Conservation (phyloP, 2,329 filamentous ascomycete species). For the Fusarium gaditjirri region DNA sequence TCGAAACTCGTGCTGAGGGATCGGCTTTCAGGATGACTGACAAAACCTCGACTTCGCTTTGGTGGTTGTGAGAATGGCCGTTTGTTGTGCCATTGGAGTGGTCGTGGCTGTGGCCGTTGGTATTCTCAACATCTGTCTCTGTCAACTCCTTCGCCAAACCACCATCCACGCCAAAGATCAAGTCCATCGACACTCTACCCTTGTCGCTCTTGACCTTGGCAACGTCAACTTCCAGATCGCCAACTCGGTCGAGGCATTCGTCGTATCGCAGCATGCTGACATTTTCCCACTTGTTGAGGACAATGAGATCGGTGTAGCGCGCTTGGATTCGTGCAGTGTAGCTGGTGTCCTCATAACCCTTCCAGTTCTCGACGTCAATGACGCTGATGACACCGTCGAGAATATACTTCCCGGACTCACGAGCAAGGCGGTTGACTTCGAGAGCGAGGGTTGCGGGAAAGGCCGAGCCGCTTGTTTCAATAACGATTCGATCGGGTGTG, state of each 20-base stretch:
- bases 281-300: constrained; percentile 93
- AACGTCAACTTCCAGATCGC: constrained; percentile 82
- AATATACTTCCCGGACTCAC: constrained; percentile 75
- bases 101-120: constrained; percentile 50
- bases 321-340: constrained; percentile 91
- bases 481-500: constrained; percentile 83
- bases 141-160: constrained; percentile 72
- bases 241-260: constrained; percentile 79
- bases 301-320: constrained; percentile 86
- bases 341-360: constrained; percentile 89
- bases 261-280: constrained; percentile 80
- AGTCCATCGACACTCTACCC: constrained; percentile 79
- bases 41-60: constrained; percentile 92
- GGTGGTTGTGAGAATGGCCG: constrained; percentile 64
- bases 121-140: constrained; percentile 50
- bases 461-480: constrained; percentile 91
- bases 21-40: constrained; percentile 74
- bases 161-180: constrained; percentile 89
- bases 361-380: constrained; percentile 95
- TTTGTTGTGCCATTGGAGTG: constrained; percentile 52
- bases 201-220: constrained; percentile 87
- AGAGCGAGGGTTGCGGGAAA: constrained; percentile 91
- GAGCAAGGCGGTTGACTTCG: constrained; percentile 83
- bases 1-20: constrained; percentile 57
- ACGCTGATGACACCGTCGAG: constrained; percentile 91